Evolutionary conservation across 2,329 filamentous ascomycete genomes (phyloP), one percentile per base, ranked within the genome.

Genomic region (Rhytidhysteron rufulum): DNA sequence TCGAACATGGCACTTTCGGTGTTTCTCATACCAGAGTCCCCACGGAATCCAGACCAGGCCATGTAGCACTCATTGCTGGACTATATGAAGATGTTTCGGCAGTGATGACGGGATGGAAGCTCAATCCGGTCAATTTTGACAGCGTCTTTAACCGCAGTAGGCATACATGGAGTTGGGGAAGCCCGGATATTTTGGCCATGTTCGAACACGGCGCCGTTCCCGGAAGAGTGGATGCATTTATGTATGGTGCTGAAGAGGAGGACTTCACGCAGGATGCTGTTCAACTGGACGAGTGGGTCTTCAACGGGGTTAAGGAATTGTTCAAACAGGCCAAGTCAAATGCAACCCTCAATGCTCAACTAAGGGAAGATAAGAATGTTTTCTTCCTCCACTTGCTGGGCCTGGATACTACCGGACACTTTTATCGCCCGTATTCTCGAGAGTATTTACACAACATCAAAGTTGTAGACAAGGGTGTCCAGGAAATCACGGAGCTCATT

Each of bases 141-240:
- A 97, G 91, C 58, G 89, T 98, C 9, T 98, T 98, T 78, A 98
- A 98, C 64, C 82, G 88, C 47, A 97, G 91, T 61, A 77, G 85
- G 33, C 94, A 98, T 68, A 98, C 94, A 6, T 98, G 93, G 93
- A 95, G 90, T 65, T 98, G 93, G 93, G 93, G 93, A 2, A 96
- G 90, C 59, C 93, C 93, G 1, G 93, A 98, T 67, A 98, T 98
- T 56, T 69, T 98, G 50, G 87, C 87, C 40, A 98, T 98, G 93
- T 98, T 98, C 62, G 83, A 94, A 60, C 79, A 89, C 42, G 93
- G 93, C n/a, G 91, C 93, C 18, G 82, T 87, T 8, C 85, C 87
- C 0, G 90, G 91, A 6, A 78, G 85, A 47, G 86, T 98, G 2
- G 87, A 96, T 65, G 85, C 88, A n/a, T 85, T 84, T 49, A 87